Evolutionary conservation across 805 yeast genomes (phyloP), one percentile per base, ranked within the genome.

Genomic region (Grigorovia yakushimaensis): DNA sequence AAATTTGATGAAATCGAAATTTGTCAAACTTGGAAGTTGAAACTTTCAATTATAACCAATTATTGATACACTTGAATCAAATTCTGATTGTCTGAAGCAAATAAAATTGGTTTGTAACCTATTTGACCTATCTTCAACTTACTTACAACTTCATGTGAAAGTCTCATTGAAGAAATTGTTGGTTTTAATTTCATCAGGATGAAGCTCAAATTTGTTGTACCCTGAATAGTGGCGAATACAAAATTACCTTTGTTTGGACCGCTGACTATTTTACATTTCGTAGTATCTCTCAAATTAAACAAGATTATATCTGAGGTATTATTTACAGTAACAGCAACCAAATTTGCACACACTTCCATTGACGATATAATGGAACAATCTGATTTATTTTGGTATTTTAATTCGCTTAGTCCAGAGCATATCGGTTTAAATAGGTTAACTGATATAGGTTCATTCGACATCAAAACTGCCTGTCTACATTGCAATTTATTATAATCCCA

Each of bases 401-500:
- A 9, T 10, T 45, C 44, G 11, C 51, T 53, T 19, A 51, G 39
- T 5, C 42, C 22, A 5, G 49, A 54, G 21, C 48, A 50, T 5
- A 41, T 42, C 1, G 65, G 56, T 3, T 47, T 24, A 36, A 55
- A 57, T 15, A 46, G 42, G 4, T 54, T 55, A 7, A 58, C 43
- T n/a, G 62, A 49, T 2, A 62, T 59, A 10, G 56, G 48, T 44
- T 50, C 49, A 3, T 53, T 57, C 15, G 55, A 51, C n/a, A 57
- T 49, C 13, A 63, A 52, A 42, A 70, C 67, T 0, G 73, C 67
- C 47, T 69, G 73, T 22, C 73, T 68, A 56, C 94, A 84, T 42
- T 75, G 78, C 18, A 77, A 68, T 21, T 73, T 71, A 8, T 86
- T 79, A 11, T 85, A 71, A 57, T 86, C 91, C 93, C 95, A 85